Evolutionary conservation across 257 asterid species (phyloP), one percentile per base, ranked within the genome.

Genomic region (Jacaranda mimosifolia): DNA sequence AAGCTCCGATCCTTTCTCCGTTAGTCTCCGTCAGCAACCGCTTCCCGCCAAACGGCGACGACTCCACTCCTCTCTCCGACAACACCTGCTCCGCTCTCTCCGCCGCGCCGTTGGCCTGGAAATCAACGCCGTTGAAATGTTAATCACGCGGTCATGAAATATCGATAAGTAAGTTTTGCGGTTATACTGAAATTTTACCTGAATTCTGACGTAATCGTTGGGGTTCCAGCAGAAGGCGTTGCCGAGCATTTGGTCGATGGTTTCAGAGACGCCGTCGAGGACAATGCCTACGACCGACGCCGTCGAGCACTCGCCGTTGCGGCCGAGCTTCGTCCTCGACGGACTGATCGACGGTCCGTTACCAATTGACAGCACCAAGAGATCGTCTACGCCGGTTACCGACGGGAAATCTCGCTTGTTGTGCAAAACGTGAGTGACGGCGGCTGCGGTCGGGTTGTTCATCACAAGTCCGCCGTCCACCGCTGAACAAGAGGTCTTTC

Each of bases 401-500:
- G 94, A 48, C 49, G 97, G 96, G 53, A 95, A 95, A 76, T 93
- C 99, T 0, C 96, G 91, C 82, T 95, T 95, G 73, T 95, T 95
- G 80, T 95, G 97, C 66, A 95, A 83, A 4, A 93, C 99, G 88
- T 95, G 99, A 71, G 98, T 93, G 43, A 93, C 97, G 60, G 99
- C 99, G 60, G 99, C 98, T 26, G 97, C 97, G 43, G 99, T 84
- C 0, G 99, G 99, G 81, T 95, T 95, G 85, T 91, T 95, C 99
- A 94, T 94, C 53, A 90, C 98, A 1, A 95, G 87, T 6, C 98
- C 99, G 56, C 99, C 99, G 80, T 90, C 99, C 3, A 95, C 88
- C 9, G 97, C 99, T 67, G 86, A 42, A 87, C 98, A 92, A 18
- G 92, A 82, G 43, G 97, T 92, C 71, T 85, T 90, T 0, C 98